A percentile compares a stretch with the other conserved stretches of the same genome.
These are phyloP conservation scores for Helicocarpus griseus DNA, from an alignment of 2,329 filamentous ascomycete genomes.

Conservation along the genomic window DNA sequence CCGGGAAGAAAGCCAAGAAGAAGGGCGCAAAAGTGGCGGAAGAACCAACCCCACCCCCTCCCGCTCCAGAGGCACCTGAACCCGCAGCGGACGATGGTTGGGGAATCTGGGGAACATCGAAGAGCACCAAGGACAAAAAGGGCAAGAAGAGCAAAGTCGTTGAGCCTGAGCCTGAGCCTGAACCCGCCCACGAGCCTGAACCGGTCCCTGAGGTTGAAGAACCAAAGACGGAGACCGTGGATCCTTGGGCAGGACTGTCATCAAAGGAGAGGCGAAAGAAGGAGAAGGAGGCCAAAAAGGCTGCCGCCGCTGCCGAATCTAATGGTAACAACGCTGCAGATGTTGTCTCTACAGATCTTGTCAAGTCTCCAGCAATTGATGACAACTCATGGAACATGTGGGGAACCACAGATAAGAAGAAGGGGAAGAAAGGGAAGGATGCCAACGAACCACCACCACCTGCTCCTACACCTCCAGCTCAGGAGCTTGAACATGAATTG, in stretches of 20 bases:
- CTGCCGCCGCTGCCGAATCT: conserved; percentile 20
- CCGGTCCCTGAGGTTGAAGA: conserved; percentile 17
- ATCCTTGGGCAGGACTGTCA: conserved; percentile 28
- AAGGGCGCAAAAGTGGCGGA: conserved; percentile 20
- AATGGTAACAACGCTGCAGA: conserved; percentile 21
- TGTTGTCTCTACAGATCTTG: conserved; percentile 10
- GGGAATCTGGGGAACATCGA: conserved; percentile 23
- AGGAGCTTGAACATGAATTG: conserved; percentile 34
- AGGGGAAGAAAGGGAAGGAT: conserved; percentile 38
- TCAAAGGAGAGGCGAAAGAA: conserved; percentile 41
- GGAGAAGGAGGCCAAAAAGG: conserved; percentile 36
- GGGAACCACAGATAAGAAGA: conserved; percentile 39
- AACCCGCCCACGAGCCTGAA: conserved; percentile 15
- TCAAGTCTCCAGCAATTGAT: conserved; percentile 10
- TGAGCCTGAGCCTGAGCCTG: conserved; percentile 4
- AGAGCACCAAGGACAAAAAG: conserved; percentile 31
- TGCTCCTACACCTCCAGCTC: conserved; percentile 38
- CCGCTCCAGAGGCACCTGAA: conserved; percentile 16
- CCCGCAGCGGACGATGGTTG: conserved; percentile 17
- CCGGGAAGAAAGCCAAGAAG: conserved; percentile 34
- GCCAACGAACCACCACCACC: conserved; percentile 37
- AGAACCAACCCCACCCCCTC: conserved; percentile 16
- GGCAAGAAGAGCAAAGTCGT: conserved; percentile 22
- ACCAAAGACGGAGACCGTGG: conserved; percentile 19
- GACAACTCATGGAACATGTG: conserved; percentile 24